These are phyloP conservation scores for Coffea humblotiana DNA, from an alignment of 305 asterid genomes.

Conservation along the genomic window DNA sequence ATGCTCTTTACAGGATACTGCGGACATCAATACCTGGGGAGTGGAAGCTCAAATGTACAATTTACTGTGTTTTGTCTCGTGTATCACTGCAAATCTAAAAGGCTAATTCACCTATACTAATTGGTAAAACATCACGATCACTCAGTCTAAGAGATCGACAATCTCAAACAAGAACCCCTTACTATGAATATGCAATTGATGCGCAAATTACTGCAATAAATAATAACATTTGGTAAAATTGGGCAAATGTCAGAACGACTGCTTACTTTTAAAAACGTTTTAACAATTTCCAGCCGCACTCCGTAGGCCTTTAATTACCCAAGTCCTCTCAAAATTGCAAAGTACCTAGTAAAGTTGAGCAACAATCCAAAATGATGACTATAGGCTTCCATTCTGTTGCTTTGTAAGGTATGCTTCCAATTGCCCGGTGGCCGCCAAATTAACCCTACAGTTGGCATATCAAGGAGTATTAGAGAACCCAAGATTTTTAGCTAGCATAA, in stretches of 20 bases:
- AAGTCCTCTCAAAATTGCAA: not conserved
- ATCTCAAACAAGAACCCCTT: not conserved
- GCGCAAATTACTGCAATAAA: not conserved
- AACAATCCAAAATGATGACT: constrained; percentile 16
- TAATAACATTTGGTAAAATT: not conserved
- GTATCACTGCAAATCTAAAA: not conserved
- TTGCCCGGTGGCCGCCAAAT: constrained; percentile 83
- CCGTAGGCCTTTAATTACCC: not conserved
- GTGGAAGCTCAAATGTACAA: not conserved
- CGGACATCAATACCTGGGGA: not conserved
- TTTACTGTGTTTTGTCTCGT: no score
- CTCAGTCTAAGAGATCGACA: not conserved
- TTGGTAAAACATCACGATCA: not conserved
- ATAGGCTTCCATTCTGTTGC: constrained; percentile 73
- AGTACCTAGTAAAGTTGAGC: constrained; percentile 3
- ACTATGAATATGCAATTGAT: not conserved
- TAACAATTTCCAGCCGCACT: not conserved
- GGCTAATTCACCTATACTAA: not conserved
- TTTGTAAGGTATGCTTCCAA: constrained; percentile 53
- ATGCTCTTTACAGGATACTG: not conserved
- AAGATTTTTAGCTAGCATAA: not conserved
- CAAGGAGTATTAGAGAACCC: not conserved
- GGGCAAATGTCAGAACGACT: not conserved
- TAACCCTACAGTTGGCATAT: constrained; percentile 52
- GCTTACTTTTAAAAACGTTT: not conserved